A percentile compares a stretch with the other conserved stretches of the same genome.
These are phyloP conservation scores for Sclerotiophoma versabilis DNA, from an alignment of 2,329 filamentous ascomycete species.

Conservation along the genomic window DNA sequence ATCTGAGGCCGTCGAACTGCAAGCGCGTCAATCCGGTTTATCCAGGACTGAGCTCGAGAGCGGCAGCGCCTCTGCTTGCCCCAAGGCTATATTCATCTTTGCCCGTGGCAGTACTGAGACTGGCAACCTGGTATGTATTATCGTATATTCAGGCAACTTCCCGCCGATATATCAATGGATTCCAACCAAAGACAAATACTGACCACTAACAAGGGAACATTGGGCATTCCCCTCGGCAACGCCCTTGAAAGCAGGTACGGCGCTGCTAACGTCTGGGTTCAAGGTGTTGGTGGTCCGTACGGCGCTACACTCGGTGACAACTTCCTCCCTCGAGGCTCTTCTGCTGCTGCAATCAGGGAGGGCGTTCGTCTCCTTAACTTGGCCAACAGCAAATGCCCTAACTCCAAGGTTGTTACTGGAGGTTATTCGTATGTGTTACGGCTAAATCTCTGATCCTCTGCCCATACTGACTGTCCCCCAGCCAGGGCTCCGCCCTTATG, in stretches of 20 bases:
- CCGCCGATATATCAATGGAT: too few species aligned
- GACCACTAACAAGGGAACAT: too few species aligned
- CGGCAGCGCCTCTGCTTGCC: constrained; percentile 31
- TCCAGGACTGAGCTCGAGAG: constrained; percentile 33
- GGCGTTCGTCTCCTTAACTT: constrained; percentile 46
- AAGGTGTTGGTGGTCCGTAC: constrained; percentile 48
- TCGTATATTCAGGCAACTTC: too few species aligned
- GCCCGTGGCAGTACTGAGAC: constrained; percentile 34
- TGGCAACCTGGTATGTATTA: constrained; percentile 34
- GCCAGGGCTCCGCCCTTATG: constrained; percentile 51
- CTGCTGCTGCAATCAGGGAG: constrained; percentile 41
- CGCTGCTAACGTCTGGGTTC: constrained; percentile 34
- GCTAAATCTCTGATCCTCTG: too few species aligned
- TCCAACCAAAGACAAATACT: too few species aligned
- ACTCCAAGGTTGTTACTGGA: constrained; percentile 48
- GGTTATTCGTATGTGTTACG: constrained; percentile 51
- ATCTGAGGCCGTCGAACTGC: constrained; percentile 5
- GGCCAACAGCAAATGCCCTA: constrained; percentile 49
- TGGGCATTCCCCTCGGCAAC: constrained; percentile 30
- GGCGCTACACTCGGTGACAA: constrained; percentile 46
- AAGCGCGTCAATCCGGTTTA: constrained; percentile 20
- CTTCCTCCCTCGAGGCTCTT: constrained; percentile 41
- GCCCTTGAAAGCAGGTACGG: constrained; percentile 33
- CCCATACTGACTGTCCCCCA: constrained; percentile 19
- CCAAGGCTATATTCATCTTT: constrained; percentile 38